These are phyloP conservation scores for Simmondsia chinensis DNA, from an alignment of 148 eudicot genomes.

Conservation along the genomic window DNA sequence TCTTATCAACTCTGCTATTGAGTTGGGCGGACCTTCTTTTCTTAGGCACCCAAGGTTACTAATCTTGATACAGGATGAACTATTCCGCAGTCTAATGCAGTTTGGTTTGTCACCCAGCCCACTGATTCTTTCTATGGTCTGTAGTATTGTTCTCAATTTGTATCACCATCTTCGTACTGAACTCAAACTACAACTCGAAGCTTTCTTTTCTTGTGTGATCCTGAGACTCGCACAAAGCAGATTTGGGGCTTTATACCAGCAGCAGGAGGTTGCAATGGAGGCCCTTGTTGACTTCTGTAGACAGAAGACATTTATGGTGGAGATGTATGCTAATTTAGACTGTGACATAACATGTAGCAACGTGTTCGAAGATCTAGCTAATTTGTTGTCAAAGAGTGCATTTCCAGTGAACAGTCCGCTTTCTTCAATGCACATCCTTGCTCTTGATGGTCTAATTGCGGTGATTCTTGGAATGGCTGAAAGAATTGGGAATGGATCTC, in stretches of 20 bases:
- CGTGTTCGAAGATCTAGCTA: slow-evolving; percentile 85
- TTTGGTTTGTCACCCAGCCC: slow-evolving; percentile 91
- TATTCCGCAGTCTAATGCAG: slow-evolving; percentile 75
- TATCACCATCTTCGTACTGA: slow-evolving; percentile 69
- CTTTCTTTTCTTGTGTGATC: slow-evolving; percentile 78
- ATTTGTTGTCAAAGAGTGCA: slow-evolving; percentile 84
- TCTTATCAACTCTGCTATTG: slow-evolving; percentile 78
- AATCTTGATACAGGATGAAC: slow-evolving; percentile 69
- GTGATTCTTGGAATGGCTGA: slow-evolving; percentile 94
- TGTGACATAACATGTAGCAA: slow-evolving; percentile 91
- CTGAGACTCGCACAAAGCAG: slow-evolving; percentile 76
- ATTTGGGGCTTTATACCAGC: slow-evolving; percentile 87
- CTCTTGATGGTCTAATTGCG: slow-evolving; percentile 85
- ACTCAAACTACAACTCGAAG: slow-evolving; percentile 80
- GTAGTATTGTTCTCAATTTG: slow-evolving; percentile 83
- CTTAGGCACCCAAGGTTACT: slow-evolving; percentile 60
- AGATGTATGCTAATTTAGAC: slow-evolving; percentile 88
- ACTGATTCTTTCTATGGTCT: slow-evolving; percentile 79
- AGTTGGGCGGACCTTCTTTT: slow-evolving; percentile 75
- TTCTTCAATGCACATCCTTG: slow-evolving; percentile 82
- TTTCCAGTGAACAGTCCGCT: slow-evolving; percentile 87
- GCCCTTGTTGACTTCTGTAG: slow-evolving; percentile 95
- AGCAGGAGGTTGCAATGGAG: slow-evolving; percentile 97
- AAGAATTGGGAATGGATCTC: slow-evolving; percentile 58
- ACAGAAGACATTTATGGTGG: slow-evolving; percentile 73